Percentiles rank a stretch among this genome's conserved stretches.
phyloP scores from a whole-genome alignment of 768 basidiomycete species.

The Hypholoma sublateritium region DNA sequence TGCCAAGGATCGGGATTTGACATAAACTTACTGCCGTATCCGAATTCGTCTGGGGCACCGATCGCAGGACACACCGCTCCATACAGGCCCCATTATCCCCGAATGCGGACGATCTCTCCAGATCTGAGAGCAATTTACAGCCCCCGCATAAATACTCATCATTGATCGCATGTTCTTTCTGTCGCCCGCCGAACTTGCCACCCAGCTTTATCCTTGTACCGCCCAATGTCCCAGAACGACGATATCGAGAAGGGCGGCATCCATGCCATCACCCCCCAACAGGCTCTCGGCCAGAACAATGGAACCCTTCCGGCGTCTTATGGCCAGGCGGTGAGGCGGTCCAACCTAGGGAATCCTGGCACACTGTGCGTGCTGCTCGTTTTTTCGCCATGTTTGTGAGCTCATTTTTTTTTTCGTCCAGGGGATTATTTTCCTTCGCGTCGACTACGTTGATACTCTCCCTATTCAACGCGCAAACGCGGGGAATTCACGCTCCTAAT shows the following conservation, averaged over 20 bases:
- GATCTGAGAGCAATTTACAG: background rate
- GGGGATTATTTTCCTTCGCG: conserved; percentile 82
- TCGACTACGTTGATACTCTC: conserved; percentile 82
- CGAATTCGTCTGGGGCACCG: background rate
- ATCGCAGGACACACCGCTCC: background rate
- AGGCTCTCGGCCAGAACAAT: conserved; percentile 22
- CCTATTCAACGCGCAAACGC: conserved; percentile 63
- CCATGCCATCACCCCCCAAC: conserved; percentile 27
- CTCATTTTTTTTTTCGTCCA: conserved; percentile 24
- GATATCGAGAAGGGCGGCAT: conserved; percentile 39
- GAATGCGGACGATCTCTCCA: background rate
- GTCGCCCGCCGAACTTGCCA: conserved; percentile 2
- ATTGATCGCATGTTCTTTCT: background rate
- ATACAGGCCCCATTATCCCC: background rate
- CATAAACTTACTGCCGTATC: background rate
- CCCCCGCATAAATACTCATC: conserved; percentile 6
- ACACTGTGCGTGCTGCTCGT: conserved; percentile 13
- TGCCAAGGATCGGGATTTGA: background rate
- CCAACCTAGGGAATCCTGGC: conserved; percentile 59
- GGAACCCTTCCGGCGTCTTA: conserved; percentile 18
- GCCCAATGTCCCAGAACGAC: conserved; percentile 4
- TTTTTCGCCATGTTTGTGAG: background rate
- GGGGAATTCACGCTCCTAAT: conserved; percentile 58
- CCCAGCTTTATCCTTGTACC: conserved; percentile 4
- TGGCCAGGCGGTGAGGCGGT: conserved; percentile 24